These are phyloP conservation scores for Volvox africanus DNA, from an alignment of 139 green algal species.

Conservation along the genomic window DNA sequence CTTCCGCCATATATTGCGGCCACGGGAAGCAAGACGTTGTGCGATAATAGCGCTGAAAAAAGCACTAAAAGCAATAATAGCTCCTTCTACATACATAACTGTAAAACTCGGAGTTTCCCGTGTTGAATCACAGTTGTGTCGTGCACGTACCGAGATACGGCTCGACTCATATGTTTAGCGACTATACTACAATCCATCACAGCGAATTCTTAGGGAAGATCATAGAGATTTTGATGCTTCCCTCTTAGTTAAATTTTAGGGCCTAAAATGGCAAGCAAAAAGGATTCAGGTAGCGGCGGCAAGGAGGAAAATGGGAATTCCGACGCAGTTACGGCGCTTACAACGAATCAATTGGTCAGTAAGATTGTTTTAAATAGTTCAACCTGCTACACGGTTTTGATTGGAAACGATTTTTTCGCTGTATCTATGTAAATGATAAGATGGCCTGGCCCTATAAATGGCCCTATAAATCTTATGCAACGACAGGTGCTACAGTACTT, in stretches of 20 bases:
- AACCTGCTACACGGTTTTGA: neutral
- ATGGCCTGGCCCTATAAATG: neutral
- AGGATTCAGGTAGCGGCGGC: neutral
- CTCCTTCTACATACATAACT: too few relatives aligned
- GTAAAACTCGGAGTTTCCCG: too few relatives aligned
- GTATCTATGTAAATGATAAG: neutral
- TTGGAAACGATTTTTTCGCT: neutral
- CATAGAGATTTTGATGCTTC: neutral
- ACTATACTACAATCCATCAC: neutral
- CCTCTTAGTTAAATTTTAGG: neutral
- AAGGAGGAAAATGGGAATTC: neutral
- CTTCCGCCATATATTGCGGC: too few relatives aligned
- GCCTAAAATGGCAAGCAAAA: slow-evolving; percentile 15
- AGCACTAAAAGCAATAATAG: too few relatives aligned
- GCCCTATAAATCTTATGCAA: neutral
- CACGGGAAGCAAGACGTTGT: too few relatives aligned
- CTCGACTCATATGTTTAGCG: neutral
- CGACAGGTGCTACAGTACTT: slow-evolving; percentile 78
- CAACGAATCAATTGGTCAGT: slow-evolving; percentile 4
- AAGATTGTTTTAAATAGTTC: too few relatives aligned
- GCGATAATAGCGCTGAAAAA: too few relatives aligned
- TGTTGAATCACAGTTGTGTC: too few relatives aligned
- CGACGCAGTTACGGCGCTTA: neutral
- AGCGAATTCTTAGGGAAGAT: too few relatives aligned
- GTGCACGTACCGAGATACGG: neutral